Percentiles rank a stretch among this genome's conserved stretches.
Evolutionary conservation across 192 early-diverging fungal species (phyloP).

Genomic region (Backusella mclennaniae): DNA sequence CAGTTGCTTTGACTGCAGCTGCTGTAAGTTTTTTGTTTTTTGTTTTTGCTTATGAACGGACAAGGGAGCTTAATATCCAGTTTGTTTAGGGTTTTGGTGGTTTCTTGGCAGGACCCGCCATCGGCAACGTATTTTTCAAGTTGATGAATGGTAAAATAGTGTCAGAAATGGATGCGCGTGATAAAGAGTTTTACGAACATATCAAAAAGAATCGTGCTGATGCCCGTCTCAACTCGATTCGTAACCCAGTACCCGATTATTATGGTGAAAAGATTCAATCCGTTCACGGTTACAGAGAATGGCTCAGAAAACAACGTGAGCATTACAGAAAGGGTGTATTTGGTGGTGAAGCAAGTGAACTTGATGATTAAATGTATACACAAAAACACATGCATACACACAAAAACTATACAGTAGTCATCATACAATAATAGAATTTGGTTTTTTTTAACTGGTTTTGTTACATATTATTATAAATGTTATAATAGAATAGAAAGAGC

Average conservation of each 20-base stretch:
- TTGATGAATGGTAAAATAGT: conserved; percentile 43
- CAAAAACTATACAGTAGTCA: background rate
- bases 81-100: conserved; percentile 51
- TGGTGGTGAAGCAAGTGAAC: conserved; percentile 49
- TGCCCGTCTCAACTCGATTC: conserved; percentile 60
- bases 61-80: background rate
- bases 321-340: conserved; percentile 70
- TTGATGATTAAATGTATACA: background rate
- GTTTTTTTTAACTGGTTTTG: background rate
- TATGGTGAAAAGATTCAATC: conserved; percentile 92
- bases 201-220: conserved; percentile 66
- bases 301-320: conserved; percentile 88
- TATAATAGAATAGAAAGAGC: background rate
- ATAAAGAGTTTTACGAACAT: conserved; percentile 62
- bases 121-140: conserved; percentile 62
- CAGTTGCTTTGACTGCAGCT: conserved; percentile 48
- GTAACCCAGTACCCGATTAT: conserved; percentile 85
- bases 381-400: background rate
- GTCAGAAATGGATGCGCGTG: conserved; percentile 51
- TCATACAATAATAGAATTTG: background rate
- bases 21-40: conserved; percentile 19
- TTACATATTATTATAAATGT: background rate
- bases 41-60: background rate
- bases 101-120: conserved; percentile 60
- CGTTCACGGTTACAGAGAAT: conserved; percentile 76